Evolutionary conservation across 148 eudicot genomes (phyloP).

Genomic region (Tetragonia tetragonoides): DNA sequence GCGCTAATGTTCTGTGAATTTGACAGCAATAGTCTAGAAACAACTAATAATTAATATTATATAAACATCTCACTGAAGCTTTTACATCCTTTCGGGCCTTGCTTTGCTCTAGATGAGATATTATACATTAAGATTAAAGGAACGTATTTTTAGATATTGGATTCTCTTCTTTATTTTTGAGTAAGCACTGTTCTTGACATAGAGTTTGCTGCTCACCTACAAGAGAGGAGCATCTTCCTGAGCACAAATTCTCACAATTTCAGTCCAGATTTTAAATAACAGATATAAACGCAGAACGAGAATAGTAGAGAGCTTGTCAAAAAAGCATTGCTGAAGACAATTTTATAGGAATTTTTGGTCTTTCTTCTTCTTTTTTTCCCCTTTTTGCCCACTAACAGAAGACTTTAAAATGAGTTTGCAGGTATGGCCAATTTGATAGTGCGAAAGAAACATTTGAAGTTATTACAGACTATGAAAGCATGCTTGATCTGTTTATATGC

Average conservation of each 20-base stretch:
- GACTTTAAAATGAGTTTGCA: conserved; percentile 34
- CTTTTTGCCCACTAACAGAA: neutral
- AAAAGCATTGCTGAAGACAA: neutral
- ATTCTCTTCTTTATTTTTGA: neutral
- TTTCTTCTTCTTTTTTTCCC: neutral
- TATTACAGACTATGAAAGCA: conserved; percentile 84
- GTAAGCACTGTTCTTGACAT: neutral
- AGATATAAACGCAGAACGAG: neutral
- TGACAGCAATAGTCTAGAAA: neutral
- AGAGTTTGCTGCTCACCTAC: neutral
- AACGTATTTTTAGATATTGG: neutral
- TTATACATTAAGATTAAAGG: neutral
- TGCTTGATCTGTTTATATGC: conserved; percentile 94
- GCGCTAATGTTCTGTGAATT: neutral
- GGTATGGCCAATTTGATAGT: conserved; percentile 98
- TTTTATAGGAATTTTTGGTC: no score
- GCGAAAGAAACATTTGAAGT: conserved; percentile 98
- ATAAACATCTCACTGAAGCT: neutral
- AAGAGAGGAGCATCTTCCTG: neutral
- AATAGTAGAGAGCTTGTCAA: neutral
- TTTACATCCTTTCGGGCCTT: neutral
- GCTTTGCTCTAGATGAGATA: neutral
- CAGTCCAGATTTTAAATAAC: neutral
- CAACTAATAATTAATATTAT: neutral
- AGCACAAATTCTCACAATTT: neutral